Evolutionary conservation across 148 eudicot genomes (phyloP), one percentile per base, ranked within the genome.

Genomic region (Persicaria tinctoria): DNA sequence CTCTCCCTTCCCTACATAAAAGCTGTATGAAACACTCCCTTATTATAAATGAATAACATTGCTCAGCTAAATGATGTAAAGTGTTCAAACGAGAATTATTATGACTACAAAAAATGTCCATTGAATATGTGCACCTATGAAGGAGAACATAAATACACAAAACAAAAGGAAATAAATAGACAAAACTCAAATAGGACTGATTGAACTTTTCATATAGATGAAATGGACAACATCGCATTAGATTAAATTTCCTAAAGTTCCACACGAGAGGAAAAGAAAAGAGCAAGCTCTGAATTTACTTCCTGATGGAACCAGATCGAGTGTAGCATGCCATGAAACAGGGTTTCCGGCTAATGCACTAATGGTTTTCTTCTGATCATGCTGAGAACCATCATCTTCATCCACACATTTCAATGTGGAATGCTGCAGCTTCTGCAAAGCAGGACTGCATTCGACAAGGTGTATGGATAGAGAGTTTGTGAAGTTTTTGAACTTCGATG

Each of bases 241-340:
- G 38, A 59, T 38, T 59, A 59, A 20, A 23, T 23, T 18, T 59
- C 66, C 12, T 23, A 6, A 20, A 6, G 66, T 32, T 62, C 16
- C 68, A 62, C 4, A 66, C 14, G 9, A 38, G 8, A 12, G 8
- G 13, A 32, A 41, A 66, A 38, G 5, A n/a, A 8, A 57, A 66
- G 53, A 3, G 16, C 6, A 13, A 66, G 70, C 12, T 66, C 8
- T 66, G 48, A 66, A 47, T 85, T 56, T 86, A 92, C 98, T 79
- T 85, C 98, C 98, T 66, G 91, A 80, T 75, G 98, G 98, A 85
- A 95, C 93, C 84, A 90, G 87, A 78, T 95, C 97, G 32, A 95
- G 84, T 68, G 89, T 75, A 56, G 97, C 75, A 85, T 95, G 97
- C 98, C 98, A 95, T 68, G 96, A 87, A 44, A 95, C 85, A 73